These are phyloP conservation scores for Ustilago hordei DNA, from an alignment of 1,284 basidiomycete species.

Conservation along the genomic window DNA sequence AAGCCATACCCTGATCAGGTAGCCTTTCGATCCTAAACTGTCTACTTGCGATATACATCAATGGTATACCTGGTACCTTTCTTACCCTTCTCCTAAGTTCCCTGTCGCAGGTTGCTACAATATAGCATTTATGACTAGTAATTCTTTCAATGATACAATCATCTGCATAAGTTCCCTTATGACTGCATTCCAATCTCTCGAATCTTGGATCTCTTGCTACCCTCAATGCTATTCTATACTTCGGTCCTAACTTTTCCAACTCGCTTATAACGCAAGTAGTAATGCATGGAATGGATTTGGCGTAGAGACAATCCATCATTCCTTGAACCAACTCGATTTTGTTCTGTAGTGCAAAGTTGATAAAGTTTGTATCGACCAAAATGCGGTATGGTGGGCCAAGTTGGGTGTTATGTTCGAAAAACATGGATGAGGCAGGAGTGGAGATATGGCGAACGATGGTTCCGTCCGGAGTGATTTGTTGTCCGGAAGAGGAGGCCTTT, in stretches of 20 bases:
- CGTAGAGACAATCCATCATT: constrained; percentile 99
- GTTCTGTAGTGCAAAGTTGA: constrained; percentile 98
- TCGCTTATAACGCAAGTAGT: constrained; percentile 99
- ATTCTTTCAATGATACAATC: constrained; percentile 97
- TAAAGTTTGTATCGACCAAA: constrained; percentile 99
- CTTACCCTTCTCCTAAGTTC: constrained; percentile 91
- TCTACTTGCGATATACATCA: constrained; percentile 67
- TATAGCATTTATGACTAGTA: constrained; percentile 93
- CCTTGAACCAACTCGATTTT: constrained; percentile 94
- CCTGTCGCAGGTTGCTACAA: constrained; percentile 97
- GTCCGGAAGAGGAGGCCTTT: constrained; percentile 12
- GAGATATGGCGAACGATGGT: constrained; percentile 54
- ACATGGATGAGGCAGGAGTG: constrained; percentile 80
- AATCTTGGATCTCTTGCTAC: constrained; percentile 97
- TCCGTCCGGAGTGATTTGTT: constrained; percentile 44
- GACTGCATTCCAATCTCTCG: constrained; percentile 89
- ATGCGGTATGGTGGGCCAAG: constrained; percentile 97
- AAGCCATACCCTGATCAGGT: constrained; percentile 66
- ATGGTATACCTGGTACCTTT: constrained; percentile 73
- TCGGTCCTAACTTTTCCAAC: constrained; percentile 94
- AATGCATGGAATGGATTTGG: constrained; percentile 99
- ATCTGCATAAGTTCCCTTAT: constrained; percentile 96
- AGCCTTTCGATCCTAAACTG: constrained; percentile 66
- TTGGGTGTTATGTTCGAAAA: constrained; percentile 94
- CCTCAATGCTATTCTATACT: constrained; percentile 93